Evolutionary conservation across 345 rosid species (phyloP).

Genomic region (Eucalyptus leucophloia): DNA sequence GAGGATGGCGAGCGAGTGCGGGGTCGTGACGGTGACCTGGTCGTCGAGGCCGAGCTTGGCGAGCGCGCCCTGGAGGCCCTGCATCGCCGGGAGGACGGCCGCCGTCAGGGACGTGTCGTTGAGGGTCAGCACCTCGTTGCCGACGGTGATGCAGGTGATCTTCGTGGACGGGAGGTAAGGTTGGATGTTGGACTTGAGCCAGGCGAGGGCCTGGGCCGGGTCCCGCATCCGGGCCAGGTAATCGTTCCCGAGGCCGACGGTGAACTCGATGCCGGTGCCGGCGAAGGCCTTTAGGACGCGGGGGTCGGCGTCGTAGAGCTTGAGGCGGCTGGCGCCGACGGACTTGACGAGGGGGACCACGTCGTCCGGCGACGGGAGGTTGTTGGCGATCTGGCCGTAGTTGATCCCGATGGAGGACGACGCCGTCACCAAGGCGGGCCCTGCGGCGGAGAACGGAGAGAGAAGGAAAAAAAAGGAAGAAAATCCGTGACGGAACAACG

Average conservation of each 20-base stretch:
- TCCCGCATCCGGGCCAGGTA: conserved; percentile 50
- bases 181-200: conserved; percentile 71
- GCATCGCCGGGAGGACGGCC: conserved; percentile 75
- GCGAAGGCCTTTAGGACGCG: conserved; percentile 71
- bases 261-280: conserved; percentile 62
- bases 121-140: conserved; percentile 78
- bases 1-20: conserved; percentile 65
- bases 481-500: neutral
- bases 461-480: neutral
- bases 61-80: conserved; percentile 58
- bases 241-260: conserved; percentile 70
- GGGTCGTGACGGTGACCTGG: conserved; percentile 62
- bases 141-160: conserved; percentile 68
- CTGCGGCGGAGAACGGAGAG: neutral
- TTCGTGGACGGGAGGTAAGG: conserved; percentile 67
- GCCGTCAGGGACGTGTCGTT: conserved; percentile 54
- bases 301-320: conserved; percentile 85
- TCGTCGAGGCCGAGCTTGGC: conserved; percentile 48
- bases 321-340: conserved; percentile 71
- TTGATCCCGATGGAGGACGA: conserved; percentile 64
- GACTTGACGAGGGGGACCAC: conserved; percentile 77
- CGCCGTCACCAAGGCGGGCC: neutral
- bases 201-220: conserved; percentile 37
- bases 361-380: conserved; percentile 61
- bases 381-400: conserved; percentile 87